Percentiles rank a stretch among this genome's conserved stretches.
phyloP scores from a whole-genome alignment of 805 yeast species.

The Pichia sporocuriosa region DNA sequence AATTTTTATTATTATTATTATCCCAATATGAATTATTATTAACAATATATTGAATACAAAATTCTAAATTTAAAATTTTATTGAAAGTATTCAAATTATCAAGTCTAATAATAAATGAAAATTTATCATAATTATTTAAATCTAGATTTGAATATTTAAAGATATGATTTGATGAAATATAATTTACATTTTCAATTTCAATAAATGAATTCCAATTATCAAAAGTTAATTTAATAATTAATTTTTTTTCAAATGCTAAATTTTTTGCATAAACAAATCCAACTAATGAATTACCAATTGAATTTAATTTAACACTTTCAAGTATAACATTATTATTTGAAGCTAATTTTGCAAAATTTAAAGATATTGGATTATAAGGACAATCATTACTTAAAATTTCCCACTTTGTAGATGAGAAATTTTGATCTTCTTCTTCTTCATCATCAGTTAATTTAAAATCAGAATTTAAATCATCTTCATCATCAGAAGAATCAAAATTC shows the following conservation, averaged over 20 bases:
- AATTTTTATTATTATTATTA: slow-evolving; percentile 33
- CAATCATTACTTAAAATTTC: slow-evolving; percentile 27
- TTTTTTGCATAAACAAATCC: slow-evolving; percentile 37
- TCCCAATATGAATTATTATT: slow-evolving; percentile 33
- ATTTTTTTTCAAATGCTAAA: slow-evolving; percentile 33
- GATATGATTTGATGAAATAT: slow-evolving; percentile 33
- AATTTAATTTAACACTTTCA: slow-evolving; percentile 33
- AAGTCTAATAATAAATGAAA: slow-evolving; percentile 44
- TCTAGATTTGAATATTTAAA: slow-evolving; percentile 33
- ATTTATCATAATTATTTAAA: slow-evolving; percentile 30
- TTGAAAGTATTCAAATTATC: slow-evolving; percentile 23
- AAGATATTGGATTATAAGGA: slow-evolving; percentile 22
- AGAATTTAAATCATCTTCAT: slow-evolving; percentile 12
- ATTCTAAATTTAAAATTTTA: slow-evolving; percentile 28
- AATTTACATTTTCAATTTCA: slow-evolving; percentile 29
- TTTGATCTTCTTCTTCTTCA: slow-evolving; percentile 11
- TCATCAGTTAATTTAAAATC: background rate
- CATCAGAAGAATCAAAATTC: slow-evolving; percentile 24
- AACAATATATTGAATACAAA: slow-evolving; percentile 35
- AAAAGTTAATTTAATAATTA: slow-evolving; percentile 41
- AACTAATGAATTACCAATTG: slow-evolving; percentile 36
- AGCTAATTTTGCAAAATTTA: slow-evolving; percentile 29
- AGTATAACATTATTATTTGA: slow-evolving; percentile 24
- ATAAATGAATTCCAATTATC: slow-evolving; percentile 39
- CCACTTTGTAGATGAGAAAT: slow-evolving; percentile 23